phyloP scores from a whole-genome alignment of 768 basidiomycete species.

The Auriscalpium vulgare region DNA sequence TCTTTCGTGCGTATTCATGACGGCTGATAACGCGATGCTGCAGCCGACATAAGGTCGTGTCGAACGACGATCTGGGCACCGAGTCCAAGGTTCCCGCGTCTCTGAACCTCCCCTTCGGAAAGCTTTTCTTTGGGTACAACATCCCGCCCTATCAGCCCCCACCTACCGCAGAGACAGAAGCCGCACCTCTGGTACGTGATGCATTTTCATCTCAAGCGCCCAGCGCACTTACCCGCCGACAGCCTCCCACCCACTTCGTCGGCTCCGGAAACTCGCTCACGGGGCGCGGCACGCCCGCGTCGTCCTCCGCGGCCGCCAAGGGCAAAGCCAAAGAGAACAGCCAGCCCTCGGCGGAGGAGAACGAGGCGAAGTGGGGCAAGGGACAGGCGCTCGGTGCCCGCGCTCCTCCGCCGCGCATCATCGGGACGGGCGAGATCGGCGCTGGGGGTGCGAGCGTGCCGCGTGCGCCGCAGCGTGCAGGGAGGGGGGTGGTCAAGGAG shows the following conservation, averaged over 20 bases:
- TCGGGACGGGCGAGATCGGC: conserved; percentile 34
- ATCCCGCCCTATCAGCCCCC: conserved; percentile 61
- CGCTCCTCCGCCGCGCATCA: conserved; percentile 26
- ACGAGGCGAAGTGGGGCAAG: conserved; percentile 21
- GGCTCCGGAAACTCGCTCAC: conserved; percentile 65
- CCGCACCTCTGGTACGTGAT: conserved; percentile 12
- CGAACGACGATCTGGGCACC: conserved; percentile 67
- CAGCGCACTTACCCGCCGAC: neutral
- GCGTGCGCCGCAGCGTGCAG: conserved; percentile 30
- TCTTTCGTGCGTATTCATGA: neutral
- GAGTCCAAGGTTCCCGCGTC: conserved; percentile 82
- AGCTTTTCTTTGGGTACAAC: conserved; percentile 95
- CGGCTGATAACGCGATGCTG: conserved; percentile 11
- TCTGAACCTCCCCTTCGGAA: conserved; percentile 84
- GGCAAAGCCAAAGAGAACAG: conserved; percentile 41
- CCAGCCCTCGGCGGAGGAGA: conserved; percentile 11
- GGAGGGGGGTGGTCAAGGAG: conserved; percentile 24
- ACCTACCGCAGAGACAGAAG: conserved; percentile 5
- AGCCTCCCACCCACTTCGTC: conserved; percentile 44
- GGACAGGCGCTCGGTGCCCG: conserved; percentile 44
- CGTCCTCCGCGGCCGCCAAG: conserved; percentile 37
- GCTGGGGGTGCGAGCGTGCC: conserved; percentile 49
- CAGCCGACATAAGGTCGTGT: conserved; percentile 80
- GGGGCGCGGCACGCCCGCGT: conserved; percentile 35
- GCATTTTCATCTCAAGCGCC: neutral